phyloP scores from a whole-genome alignment of 306 rosid genomes.

The Prunus kanzakura region DNA sequence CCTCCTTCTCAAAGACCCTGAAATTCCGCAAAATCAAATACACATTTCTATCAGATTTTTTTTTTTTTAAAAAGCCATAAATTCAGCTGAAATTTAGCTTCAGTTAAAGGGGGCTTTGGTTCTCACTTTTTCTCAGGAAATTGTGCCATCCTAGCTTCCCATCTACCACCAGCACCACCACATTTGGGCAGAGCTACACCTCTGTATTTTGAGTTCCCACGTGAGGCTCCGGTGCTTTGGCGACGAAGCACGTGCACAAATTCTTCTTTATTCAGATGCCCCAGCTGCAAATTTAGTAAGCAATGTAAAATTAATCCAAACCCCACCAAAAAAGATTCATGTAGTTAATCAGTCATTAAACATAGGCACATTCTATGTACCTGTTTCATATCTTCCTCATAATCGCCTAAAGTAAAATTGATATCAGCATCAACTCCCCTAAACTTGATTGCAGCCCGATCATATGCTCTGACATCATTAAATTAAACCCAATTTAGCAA shows the following conservation, averaged over 20 bases:
- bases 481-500: neutral
- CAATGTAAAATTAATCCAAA: neutral
- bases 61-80: too few species aligned
- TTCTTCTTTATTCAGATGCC: slow-evolving; percentile 39
- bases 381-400: slow-evolving; percentile 50
- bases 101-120: slow-evolving; percentile 3
- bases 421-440: slow-evolving; percentile 60
- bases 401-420: slow-evolving; percentile 38
- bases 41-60: neutral
- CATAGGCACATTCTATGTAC: slow-evolving; percentile 10
- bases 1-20: slow-evolving; percentile 30
- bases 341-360: neutral
- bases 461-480: slow-evolving; percentile 42
- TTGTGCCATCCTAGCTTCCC: slow-evolving; percentile 32
- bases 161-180: slow-evolving; percentile 43
- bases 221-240: slow-evolving; percentile 43
- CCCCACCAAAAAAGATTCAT: neutral
- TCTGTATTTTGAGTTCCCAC: slow-evolving; percentile 38
- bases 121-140: slow-evolving; percentile 37
- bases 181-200: slow-evolving; percentile 36
- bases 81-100: neutral
- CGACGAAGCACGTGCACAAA: slow-evolving; percentile 47
- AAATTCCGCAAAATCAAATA: neutral
- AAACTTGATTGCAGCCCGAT: slow-evolving; percentile 60
- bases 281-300: slow-evolving; percentile 21